A percentile compares a stretch with the other conserved stretches of the same genome.
Conservation (phyloP, 352 stramenopile genomes). For the Globisporangium mamillatum region DNA sequence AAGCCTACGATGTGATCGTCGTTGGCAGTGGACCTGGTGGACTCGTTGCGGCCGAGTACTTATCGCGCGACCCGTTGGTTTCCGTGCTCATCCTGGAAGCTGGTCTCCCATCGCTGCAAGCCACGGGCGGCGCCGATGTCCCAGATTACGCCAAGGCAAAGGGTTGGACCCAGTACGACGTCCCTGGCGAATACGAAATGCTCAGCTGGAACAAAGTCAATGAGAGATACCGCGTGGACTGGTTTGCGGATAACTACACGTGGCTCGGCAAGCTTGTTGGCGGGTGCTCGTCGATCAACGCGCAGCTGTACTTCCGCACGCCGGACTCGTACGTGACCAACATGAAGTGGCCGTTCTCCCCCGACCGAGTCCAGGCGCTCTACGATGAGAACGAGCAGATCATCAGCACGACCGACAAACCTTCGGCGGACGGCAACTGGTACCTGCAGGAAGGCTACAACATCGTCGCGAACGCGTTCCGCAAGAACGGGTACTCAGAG, state of each 20-base stretch:
- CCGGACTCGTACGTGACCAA: constrained; percentile 43
- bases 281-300: constrained; percentile 78
- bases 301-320: constrained; percentile 73
- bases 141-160: constrained; percentile 41
- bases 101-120: constrained; percentile 36
- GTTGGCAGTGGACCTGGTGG: constrained; percentile 30
- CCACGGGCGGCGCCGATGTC: constrained; percentile 37
- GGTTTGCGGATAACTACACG: constrained; percentile 29
- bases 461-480: neutral
- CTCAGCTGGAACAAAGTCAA: constrained; percentile 38
- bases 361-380: constrained; percentile 50
- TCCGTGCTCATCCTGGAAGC: constrained; percentile 31
- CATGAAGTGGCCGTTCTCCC: constrained; percentile 38
- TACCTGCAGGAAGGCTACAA: neutral
- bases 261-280: constrained; percentile 70
- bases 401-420: constrained; percentile 17
- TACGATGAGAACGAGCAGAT: constrained; percentile 30
- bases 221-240: constrained; percentile 44
- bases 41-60: constrained; percentile 27
- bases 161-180: constrained; percentile 66
- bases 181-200: constrained; percentile 57
- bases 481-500: neutral
- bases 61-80: constrained; percentile 20
- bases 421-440: neutral
- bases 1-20: constrained; percentile 29